A percentile compares a stretch with the other conserved stretches of the same genome.
These are phyloP conservation scores for Pichia sp. DNA, from an alignment of 1,139 yeast genomes.

Conservation along the genomic window DNA sequence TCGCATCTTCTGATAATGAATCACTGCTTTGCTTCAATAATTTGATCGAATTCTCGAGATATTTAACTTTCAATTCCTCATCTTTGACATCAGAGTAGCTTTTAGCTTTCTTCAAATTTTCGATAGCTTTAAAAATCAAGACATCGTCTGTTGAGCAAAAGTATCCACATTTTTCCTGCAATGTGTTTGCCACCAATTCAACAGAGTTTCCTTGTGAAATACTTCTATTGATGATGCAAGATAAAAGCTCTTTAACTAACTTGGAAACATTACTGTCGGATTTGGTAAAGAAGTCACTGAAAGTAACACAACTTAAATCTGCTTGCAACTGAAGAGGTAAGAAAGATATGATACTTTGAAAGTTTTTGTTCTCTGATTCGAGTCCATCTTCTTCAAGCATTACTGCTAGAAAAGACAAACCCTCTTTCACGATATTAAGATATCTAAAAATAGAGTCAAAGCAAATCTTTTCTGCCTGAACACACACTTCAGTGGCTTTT, in stretches of 20 bases:
- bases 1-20: conserved; percentile 64
- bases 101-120: conserved; percentile 82
- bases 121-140: conserved; percentile 88
- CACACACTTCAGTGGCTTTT: conserved; percentile 57
- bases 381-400: conserved; percentile 64
- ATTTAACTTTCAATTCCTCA: conserved; percentile 56
- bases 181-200: conserved; percentile 79
- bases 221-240: conserved; percentile 83
- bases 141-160: conserved; percentile 95
- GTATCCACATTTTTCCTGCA: conserved; percentile 91
- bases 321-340: conserved; percentile 63
- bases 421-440: conserved; percentile 79
- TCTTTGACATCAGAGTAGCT: conserved; percentile 66
- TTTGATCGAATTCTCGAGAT: conserved; percentile 68
- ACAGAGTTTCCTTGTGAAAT: conserved; percentile 91
- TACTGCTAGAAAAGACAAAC: conserved; percentile 79
- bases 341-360: conserved; percentile 66
- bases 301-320: conserved; percentile 61
- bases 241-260: conserved; percentile 77
- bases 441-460: conserved; percentile 74
- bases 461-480: conserved; percentile 90
- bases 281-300: conserved; percentile 75
- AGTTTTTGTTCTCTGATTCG: conserved; percentile 20
- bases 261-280: conserved; percentile 53
- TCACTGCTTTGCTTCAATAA: conserved; percentile 79